Evolutionary conservation across 106 monocot species (phyloP), one percentile per base, ranked within the genome.

Genomic region (Dendrobium catenatum): DNA sequence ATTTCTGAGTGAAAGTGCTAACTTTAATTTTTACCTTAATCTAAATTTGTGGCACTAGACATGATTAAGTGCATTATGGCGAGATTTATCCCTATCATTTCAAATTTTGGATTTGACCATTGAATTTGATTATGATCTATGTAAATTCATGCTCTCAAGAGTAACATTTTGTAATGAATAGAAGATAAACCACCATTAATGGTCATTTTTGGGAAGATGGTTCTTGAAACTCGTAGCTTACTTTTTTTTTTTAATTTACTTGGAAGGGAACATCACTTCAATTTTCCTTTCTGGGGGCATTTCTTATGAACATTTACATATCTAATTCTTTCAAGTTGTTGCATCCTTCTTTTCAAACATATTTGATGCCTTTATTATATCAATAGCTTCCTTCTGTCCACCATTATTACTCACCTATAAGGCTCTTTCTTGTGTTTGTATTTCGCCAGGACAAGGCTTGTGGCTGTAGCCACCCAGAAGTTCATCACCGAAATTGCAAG

Each of bases 391-490:
- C 47, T 48, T 76, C 22, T 27, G 20, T 76, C 51, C 22, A 24
- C 9, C 49, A 26, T 22, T 49, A 76, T 11, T 76, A 29, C 24
- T 27, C 74, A 42, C 20, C 43, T 15, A 17, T 44, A 74, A 74
- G n/a, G 16, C 18, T 74, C 8, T 44, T 72, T 51, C 18, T 48
- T 81, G 15, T 72, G 18, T 79, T 31, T 51, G 4, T 48, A 81
- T 82, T 37, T 80, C 84, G 78, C 59, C 93, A 98, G 98, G 83
- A 98, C 98, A 61, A 86, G 98, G 81, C 85, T 98, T 81, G 88
- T 98, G 46, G 92, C 98, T 82, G 94, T 98, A 55, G 94, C 98
- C 27, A 76, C 94, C 15, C 98, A 98, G 79, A 98, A 98, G 83
- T 98, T 94, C 77, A 87, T 98, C 80, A 85, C 93, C 4, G 98